These are phyloP conservation scores for Phytophthora pseudosyringae DNA, from an alignment of 352 stramenopile genomes.

Conservation along the genomic window DNA sequence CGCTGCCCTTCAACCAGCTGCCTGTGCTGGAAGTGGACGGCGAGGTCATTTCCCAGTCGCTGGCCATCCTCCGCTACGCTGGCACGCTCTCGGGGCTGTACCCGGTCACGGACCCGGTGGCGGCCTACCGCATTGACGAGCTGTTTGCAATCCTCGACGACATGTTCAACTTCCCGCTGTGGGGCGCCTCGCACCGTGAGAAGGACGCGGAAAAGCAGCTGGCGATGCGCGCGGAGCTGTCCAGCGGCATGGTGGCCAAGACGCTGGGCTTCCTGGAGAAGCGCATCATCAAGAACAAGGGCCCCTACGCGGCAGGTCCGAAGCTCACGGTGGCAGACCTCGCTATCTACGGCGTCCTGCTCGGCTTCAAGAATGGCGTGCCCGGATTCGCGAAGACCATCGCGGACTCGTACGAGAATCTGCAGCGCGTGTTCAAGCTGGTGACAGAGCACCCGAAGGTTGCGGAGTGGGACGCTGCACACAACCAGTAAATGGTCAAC, in stretches of 20 bases:
- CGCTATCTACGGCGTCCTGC: conserved; percentile 48
- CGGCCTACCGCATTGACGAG: conserved; percentile 54
- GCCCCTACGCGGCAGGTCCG: conserved; percentile 40
- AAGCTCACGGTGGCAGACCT: conserved; percentile 60
- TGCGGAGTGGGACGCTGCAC: conserved; percentile 58
- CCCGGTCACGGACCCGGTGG: conserved; percentile 40
- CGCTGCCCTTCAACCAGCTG: conserved; percentile 55
- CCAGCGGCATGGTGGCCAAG: conserved; percentile 42
- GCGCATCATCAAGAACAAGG: conserved; percentile 49
- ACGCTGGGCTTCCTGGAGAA: conserved; percentile 53
- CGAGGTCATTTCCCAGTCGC: conserved; percentile 56
- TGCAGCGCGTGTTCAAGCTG: conserved; percentile 48
- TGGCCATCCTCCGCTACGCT: conserved; percentile 68
- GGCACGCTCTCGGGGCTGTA: conserved; percentile 64
- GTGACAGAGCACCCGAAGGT: conserved; percentile 59
- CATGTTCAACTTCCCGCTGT: conserved; percentile 42
- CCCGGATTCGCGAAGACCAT: conserved; percentile 38
- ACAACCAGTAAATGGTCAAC: conserved; percentile 23
- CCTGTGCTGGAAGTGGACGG: conserved; percentile 57
- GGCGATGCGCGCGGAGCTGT: conserved; percentile 47
- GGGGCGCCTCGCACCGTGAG: conserved; percentile 31
- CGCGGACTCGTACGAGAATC: conserved; percentile 39
- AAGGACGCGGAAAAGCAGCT: conserved; percentile 45
- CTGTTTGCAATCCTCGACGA: conserved; percentile 48
- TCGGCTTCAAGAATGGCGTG: conserved; percentile 42